These are phyloP conservation scores for Lentinula aciculospora DNA, from an alignment of 768 basidiomycete genomes.

Conservation along the genomic window DNA sequence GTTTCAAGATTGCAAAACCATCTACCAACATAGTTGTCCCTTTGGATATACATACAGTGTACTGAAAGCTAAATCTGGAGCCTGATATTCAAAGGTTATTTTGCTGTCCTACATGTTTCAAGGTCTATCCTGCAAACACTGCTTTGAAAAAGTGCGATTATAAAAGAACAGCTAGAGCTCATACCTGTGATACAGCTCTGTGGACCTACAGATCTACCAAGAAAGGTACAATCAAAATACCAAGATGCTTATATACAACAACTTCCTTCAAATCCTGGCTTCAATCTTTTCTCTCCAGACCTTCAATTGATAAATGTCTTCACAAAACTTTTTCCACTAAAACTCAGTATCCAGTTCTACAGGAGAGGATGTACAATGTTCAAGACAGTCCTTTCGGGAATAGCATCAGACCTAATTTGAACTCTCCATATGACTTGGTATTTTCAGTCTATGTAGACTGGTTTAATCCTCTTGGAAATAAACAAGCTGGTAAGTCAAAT, in stretches of 20 bases:
- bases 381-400: constrained; percentile 23
- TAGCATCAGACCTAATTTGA: constrained; percentile 8
- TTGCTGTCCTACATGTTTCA: constrained; percentile 22
- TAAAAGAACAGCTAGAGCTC: constrained; percentile 13
- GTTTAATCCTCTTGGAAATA: constrained; percentile 27
- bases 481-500: constrained; percentile 16
- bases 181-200: constrained; percentile 15
- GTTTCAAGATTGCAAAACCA: not conserved
- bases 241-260: constrained; percentile 15
- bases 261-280: constrained; percentile 24
- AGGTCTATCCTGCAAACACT: constrained; percentile 8
- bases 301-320: constrained; percentile 15
- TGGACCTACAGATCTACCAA: constrained; percentile 12
- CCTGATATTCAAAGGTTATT: constrained; percentile 17
- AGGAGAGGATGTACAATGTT: constrained; percentile 15
- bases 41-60: constrained; percentile 19
- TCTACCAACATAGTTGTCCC: not conserved
- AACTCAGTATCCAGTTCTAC: not conserved
- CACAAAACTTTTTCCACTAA: constrained; percentile 12
- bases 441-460: constrained; percentile 29
- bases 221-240: constrained; percentile 15
- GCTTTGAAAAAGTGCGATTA: constrained; percentile 14
- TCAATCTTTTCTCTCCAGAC: constrained; percentile 19
- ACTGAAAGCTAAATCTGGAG: constrained; percentile 11
- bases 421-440: constrained; percentile 13